Evolutionary conservation across 345 rosid species (phyloP).

Genomic region (Sisymbrium irio): DNA sequence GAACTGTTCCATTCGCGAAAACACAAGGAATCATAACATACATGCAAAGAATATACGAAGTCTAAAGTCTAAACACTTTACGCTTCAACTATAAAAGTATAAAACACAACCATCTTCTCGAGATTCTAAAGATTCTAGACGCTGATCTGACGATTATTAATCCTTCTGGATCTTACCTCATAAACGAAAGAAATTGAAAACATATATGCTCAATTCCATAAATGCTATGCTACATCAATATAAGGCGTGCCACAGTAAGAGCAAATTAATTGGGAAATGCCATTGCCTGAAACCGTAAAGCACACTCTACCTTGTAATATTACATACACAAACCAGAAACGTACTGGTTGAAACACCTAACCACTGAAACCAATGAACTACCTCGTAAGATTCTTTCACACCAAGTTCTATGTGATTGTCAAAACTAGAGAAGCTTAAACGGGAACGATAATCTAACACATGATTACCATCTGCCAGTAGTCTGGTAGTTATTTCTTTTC

Average conservation of each 20-base stretch:
- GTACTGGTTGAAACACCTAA: not conserved
- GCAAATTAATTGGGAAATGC: not conserved
- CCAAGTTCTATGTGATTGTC: not conserved
- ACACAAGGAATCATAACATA: not conserved
- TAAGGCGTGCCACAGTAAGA: not conserved
- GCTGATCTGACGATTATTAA: not conserved
- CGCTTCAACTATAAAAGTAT: not conserved
- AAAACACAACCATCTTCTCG: not conserved
- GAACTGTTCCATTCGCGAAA: not conserved
- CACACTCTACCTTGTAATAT: not conserved
- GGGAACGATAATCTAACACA: not conserved
- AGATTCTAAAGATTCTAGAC: not conserved
- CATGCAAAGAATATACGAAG: not conserved
- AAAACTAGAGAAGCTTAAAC: not conserved
- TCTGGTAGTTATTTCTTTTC: not conserved
- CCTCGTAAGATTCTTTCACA: not conserved
- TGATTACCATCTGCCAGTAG: not conserved
- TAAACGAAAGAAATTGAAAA: not conserved
- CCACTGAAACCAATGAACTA: not conserved
- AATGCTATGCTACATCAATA: not conserved
- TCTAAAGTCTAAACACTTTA: not conserved
- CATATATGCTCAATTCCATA: not conserved
- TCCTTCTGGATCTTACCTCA: conserved; percentile 3
- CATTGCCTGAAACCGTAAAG: not conserved
- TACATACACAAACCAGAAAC: conserved; percentile 2